Base-by-base conservation (phyloP, 306 rosid genomes). In the Casuarina equisetifolia region DNA sequence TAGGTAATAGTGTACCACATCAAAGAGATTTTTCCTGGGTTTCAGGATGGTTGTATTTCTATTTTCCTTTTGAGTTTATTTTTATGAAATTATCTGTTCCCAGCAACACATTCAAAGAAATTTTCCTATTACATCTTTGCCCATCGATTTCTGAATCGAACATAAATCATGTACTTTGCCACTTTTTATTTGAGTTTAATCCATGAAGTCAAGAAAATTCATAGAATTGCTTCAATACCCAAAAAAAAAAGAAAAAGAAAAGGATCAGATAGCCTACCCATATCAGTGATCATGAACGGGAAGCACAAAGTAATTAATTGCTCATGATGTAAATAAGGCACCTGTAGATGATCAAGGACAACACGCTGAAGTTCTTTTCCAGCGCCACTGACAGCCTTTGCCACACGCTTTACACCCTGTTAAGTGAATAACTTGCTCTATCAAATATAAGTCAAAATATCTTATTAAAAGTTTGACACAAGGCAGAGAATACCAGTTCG, bases 291-390 rank as follows among this genome's bases (percentile, higher is more conserved):
- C 53, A 63, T 74, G 81, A 67, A 55, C 6, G 61, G 55, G 50
- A 64, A 42, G 80, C 73, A 71, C 80, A 40, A 6, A 63, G 12
- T 16, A 15, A 63, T 13, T 36, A 63, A 38, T 39, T 63, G 46
- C 38, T 6, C 3, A 12, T 36, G 7, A 63, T 36, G 69, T 38
- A 63, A 57, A 79, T 16, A 20, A 76, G 78, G 80, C 79, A 94
- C 98, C 98, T 94, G 98, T 70, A 94, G 93, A 84, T 94, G 98
- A 81, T 92, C 94, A 75, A 92, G 83, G 81, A 94, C 88, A 77
- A 94, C 81, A 52, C 86, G 92, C 86, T 94, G 98, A 76, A 94
- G 93, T 86, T 94, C 98, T 79, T 91, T 94, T 76, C 97, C 98
- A 74, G 97, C 92, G 75, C 97, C 90, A 52, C 88, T 86, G 50